Conservation (phyloP, 257 asterid species). For the Parsonsia alboflavescens region DNA sequence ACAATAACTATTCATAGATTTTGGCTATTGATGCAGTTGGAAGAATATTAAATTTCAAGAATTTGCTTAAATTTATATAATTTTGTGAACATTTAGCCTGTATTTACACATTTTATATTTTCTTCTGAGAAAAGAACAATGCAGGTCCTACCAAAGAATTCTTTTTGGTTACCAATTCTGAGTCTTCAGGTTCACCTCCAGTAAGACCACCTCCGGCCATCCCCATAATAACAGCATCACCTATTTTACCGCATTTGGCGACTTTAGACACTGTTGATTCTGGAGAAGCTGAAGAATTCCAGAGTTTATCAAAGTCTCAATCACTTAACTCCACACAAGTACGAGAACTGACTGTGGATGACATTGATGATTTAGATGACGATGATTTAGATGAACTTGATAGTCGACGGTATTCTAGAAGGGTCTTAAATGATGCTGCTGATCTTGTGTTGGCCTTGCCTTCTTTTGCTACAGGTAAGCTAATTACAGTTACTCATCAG, state of each 20-base stretch:
- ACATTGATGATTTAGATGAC: slow-evolving; percentile 82
- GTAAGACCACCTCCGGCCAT: slow-evolving; percentile 70
- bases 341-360: slow-evolving; percentile 83
- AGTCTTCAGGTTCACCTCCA: slow-evolving; percentile 89
- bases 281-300: slow-evolving; percentile 56
- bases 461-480: slow-evolving; percentile 75
- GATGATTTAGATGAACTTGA: slow-evolving; percentile 61
- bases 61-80: background rate
- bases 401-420: slow-evolving; percentile 77
- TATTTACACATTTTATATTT: background rate
- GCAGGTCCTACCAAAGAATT: slow-evolving; percentile 81
- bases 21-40: background rate
- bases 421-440: slow-evolving; percentile 89
- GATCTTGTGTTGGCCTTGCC: slow-evolving; percentile 80
- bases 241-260: slow-evolving; percentile 55
- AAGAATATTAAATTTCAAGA: background rate
- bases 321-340: slow-evolving; percentile 54
- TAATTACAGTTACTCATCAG: background rate
- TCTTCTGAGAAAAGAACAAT: slow-evolving; percentile 48
- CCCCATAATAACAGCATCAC: slow-evolving; percentile 43
- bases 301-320: slow-evolving; percentile 51
- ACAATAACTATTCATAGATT: background rate
- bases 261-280: slow-evolving; percentile 53
- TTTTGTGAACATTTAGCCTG: background rate
- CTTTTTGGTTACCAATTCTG: slow-evolving; percentile 77